phyloP scores from a whole-genome alignment of 164 flowering plant species.

The Tetrastigma voinierianum region DNA sequence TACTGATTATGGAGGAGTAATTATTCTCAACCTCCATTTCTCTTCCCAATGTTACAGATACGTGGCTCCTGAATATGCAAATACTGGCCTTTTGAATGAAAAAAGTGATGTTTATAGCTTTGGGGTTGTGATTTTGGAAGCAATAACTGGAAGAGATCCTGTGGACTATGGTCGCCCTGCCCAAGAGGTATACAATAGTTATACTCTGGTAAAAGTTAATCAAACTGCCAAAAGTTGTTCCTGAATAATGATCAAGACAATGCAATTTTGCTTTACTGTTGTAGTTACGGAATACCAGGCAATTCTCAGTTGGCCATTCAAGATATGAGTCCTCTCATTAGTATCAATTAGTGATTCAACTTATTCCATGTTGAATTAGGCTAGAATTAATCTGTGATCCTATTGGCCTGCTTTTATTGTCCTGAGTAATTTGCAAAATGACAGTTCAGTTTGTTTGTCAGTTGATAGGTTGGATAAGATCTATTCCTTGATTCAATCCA shows the following conservation, averaged over 20 bases:
- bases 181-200: conserved; percentile 44
- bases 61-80: conserved; percentile 81
- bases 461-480: too few relatives aligned
- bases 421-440: too few relatives aligned
- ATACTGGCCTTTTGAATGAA: conserved; percentile 77
- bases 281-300: background rate
- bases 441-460: too few relatives aligned
- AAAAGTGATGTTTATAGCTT: conserved; percentile 84
- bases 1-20: background rate
- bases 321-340: background rate
- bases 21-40: background rate
- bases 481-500: too few relatives aligned
- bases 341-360: background rate
- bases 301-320: background rate
- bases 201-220: background rate
- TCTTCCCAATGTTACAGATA: conserved; percentile 31
- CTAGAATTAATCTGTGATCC: too few relatives aligned
- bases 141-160: conserved; percentile 86
- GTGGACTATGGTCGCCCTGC: conserved; percentile 78
- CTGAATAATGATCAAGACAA: background rate
- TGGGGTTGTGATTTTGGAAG: conserved; percentile 68
- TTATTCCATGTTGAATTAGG: too few relatives aligned
- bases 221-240: background rate
- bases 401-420: too few relatives aligned
- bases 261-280: background rate